A percentile compares a stretch with the other conserved stretches of the same genome.
Evolutionary conservation across 2,329 filamentous ascomycete species (phyloP).

Genomic region (Verticillium albo-atrum): DNA sequence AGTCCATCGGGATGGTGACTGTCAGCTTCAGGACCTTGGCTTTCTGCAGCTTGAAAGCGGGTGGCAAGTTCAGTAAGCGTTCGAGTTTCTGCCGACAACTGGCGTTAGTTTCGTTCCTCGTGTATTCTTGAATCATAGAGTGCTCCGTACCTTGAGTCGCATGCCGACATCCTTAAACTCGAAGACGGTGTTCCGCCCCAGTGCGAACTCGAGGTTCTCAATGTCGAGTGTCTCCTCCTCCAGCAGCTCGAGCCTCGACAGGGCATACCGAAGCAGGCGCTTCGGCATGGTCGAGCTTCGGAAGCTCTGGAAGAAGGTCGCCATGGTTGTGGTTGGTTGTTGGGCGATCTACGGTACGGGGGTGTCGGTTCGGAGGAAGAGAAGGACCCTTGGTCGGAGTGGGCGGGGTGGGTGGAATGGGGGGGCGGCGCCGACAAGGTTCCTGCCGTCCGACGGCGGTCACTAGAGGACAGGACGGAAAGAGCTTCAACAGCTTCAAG

Average conservation of each 20-base stretch:
- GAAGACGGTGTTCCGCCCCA: conserved; percentile 76
- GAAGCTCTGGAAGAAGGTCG: conserved; percentile 64
- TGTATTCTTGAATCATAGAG: no score
- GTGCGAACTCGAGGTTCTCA: conserved; percentile 77
- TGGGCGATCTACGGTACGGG: background rate
- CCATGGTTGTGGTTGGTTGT: conserved; percentile 46
- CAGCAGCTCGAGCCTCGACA: conserved; percentile 79
- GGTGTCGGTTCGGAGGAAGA: background rate
- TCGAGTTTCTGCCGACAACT: conserved; percentile 67
- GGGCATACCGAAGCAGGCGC: conserved; percentile 79
- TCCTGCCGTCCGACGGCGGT: background rate
- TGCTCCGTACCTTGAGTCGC: conserved; percentile 61
- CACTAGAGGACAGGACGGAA: background rate
- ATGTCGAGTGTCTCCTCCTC: conserved; percentile 84
- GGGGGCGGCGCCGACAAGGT: background rate
- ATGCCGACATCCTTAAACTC: conserved; percentile 85
- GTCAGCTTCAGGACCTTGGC: conserved; percentile 74
- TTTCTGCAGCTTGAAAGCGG: conserved; percentile 64
- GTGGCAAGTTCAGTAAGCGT: conserved; percentile 67
- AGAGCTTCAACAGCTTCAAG: background rate
- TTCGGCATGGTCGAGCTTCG: conserved; percentile 75
- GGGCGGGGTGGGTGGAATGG: background rate
- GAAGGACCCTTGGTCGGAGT: background rate
- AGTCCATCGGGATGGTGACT: conserved; percentile 80
- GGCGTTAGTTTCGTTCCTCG: background rate